Evolutionary conservation across 495 filamentous ascomycete species (phyloP).

Genomic region (Hyaloscypha bicolor): DNA sequence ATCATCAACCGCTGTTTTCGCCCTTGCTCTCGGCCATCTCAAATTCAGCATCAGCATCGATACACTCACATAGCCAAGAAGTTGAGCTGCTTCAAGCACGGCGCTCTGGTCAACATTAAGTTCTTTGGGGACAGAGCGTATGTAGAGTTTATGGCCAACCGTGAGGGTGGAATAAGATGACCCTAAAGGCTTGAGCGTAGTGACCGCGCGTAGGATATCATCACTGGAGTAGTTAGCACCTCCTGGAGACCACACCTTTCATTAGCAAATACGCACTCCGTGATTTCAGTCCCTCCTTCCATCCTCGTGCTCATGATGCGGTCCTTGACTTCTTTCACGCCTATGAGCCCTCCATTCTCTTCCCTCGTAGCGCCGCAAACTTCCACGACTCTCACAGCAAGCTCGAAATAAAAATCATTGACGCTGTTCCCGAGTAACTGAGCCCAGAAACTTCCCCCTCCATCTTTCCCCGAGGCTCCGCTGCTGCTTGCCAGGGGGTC

Average conservation of each 20-base stretch:
- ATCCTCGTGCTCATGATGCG: slow-evolving; percentile 70
- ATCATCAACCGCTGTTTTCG: slow-evolving; percentile 88
- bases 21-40: slow-evolving; percentile 80
- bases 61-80: slow-evolving; percentile 85
- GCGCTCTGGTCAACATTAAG: slow-evolving; percentile 92
- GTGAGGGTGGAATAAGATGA: slow-evolving; percentile 81
- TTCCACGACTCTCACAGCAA: slow-evolving; percentile 92
- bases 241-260: background rate
- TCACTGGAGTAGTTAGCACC: slow-evolving; percentile 54
- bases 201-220: slow-evolving; percentile 88
- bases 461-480: slow-evolving; percentile 45
- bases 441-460: slow-evolving; percentile 77
- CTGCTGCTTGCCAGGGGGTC: slow-evolving; percentile 82
- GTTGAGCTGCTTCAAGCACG: slow-evolving; percentile 82
- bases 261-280: slow-evolving; percentile 45
- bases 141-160: slow-evolving; percentile 83
- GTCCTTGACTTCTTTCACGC: slow-evolving; percentile 77
- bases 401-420: slow-evolving; percentile 98
- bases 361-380: slow-evolving; percentile 83
- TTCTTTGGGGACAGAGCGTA: slow-evolving; percentile 93
- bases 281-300: slow-evolving; percentile 75
- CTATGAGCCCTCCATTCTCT: slow-evolving; percentile 92
- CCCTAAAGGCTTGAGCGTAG: slow-evolving; percentile 83
- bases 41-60: slow-evolving; percentile 94
- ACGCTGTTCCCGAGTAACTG: slow-evolving; percentile 88